Percentiles rank a stretch among this genome's conserved stretches.
These are phyloP conservation scores for Calocybe gangraenosa DNA, from an alignment of 768 basidiomycete species.

Conservation along the genomic window DNA sequence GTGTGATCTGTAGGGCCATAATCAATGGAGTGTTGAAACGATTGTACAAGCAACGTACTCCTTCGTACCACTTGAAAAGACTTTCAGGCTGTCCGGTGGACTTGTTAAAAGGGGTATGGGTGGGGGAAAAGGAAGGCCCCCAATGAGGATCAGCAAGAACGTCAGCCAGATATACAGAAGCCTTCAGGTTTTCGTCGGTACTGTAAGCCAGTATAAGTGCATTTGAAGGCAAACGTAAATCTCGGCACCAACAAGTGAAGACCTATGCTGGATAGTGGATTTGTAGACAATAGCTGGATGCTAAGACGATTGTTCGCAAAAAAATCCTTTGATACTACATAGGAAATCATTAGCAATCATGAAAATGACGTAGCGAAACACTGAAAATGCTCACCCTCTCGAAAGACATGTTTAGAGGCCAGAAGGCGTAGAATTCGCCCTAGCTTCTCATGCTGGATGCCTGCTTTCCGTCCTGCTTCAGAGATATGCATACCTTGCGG, in stretches of 20 bases:
- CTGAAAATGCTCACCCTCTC: conserved; percentile 19
- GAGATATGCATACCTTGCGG: conserved; percentile 32
- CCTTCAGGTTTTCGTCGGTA: conserved; percentile 17
- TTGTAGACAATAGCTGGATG: conserved; percentile 26
- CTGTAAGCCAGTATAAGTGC: conserved; percentile 3
- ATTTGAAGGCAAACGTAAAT: not conserved
- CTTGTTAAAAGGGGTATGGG: conserved; percentile 15
- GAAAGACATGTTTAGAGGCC: conserved; percentile 35
- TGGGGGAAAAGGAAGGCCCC: conserved; percentile 20
- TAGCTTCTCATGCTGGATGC: conserved; percentile 32
- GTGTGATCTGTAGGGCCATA: not conserved
- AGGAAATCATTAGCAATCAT: conserved; percentile 6
- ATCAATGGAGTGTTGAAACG: not conserved
- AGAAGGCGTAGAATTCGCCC: conserved; percentile 34
- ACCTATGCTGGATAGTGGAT: conserved; percentile 23
- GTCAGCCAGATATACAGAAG: conserved; percentile 25
- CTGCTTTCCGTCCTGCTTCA: conserved; percentile 25
- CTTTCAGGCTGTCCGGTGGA: conserved; percentile 3
- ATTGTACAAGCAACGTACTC: conserved; percentile 1
- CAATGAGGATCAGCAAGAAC: conserved; percentile 30
- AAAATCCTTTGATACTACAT: conserved; percentile 31
- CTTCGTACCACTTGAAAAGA: conserved; percentile 13
- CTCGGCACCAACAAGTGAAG: conserved; percentile 21
- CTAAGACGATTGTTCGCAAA: conserved; percentile 41
- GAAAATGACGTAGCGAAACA: not conserved